phyloP scores from a whole-genome alignment of 768 basidiomycete species.

The Russula sp. region DNA sequence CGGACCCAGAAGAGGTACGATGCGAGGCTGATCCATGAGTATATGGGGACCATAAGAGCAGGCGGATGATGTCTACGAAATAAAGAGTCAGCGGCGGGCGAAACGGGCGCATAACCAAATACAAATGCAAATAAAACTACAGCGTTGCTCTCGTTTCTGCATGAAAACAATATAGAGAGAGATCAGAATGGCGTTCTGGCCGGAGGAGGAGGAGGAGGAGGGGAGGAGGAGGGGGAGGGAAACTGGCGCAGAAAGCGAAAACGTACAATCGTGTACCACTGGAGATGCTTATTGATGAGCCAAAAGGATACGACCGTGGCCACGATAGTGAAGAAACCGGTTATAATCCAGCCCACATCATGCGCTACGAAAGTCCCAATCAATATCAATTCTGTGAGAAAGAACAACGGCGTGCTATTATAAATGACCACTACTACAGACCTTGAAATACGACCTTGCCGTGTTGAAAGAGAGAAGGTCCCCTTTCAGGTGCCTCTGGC shows the following conservation, averaged over 20 bases:
- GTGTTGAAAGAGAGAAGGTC: constrained; percentile 59
- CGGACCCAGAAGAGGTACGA: constrained; percentile 70
- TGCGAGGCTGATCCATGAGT: constrained; percentile 62
- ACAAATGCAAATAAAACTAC: constrained; percentile 39
- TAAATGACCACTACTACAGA: constrained; percentile 32
- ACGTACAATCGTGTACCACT: constrained; percentile 68
- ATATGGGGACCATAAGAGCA: constrained; percentile 78
- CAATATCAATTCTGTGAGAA: background rate
- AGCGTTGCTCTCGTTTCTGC: constrained; percentile 68
- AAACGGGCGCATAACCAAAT: background rate
- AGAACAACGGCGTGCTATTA: background rate
- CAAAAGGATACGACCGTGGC: constrained; percentile 61
- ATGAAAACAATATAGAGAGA: background rate
- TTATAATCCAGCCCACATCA: constrained; percentile 70
- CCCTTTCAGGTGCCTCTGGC: constrained; percentile 43
- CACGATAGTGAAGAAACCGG: constrained; percentile 55
- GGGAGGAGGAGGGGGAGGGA: background rate
- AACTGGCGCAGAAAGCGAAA: background rate
- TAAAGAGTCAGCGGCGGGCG: constrained; percentile 7
- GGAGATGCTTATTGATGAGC: constrained; percentile 71
- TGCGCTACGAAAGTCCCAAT: constrained; percentile 43
- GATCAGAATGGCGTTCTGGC: background rate
- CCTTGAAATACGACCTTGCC: constrained; percentile 62
- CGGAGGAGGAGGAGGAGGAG: background rate
- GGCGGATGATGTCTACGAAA: constrained; percentile 59